Conservation (phyloP, 805 yeast species). For the Metschnikowia henanensis region DNA sequence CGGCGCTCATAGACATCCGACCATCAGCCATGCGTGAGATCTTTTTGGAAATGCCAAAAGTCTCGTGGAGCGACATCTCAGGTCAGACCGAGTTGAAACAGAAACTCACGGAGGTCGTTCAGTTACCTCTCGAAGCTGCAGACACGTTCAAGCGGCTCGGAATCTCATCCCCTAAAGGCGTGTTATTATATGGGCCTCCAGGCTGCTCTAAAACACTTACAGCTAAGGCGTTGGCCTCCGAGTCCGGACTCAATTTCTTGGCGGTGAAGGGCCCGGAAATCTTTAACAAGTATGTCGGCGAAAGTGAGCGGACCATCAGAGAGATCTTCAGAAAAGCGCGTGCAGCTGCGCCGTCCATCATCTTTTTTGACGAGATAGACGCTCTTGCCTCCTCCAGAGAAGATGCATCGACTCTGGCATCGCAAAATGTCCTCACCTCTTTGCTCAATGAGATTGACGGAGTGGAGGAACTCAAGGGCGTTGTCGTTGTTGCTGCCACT, state of each 20-base stretch:
- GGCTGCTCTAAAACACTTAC: slow-evolving; percentile 97
- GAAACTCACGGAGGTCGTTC: slow-evolving; percentile 86
- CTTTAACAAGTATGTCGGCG: slow-evolving; percentile 94
- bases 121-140: slow-evolving; percentile 82
- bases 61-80: slow-evolving; percentile 92
- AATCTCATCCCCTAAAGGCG: slow-evolving; percentile 89
- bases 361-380: slow-evolving; percentile 96
- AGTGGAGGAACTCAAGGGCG: slow-evolving; percentile 92
- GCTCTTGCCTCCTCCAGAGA: slow-evolving; percentile 83
- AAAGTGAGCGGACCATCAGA: slow-evolving; percentile 89
- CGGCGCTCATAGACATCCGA: slow-evolving; percentile 74
- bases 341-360: slow-evolving; percentile 90
- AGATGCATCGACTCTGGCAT: slow-evolving; percentile 60
- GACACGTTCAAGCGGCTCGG: slow-evolving; percentile 78
- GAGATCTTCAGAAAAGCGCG: slow-evolving; percentile 93
- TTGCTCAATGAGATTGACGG: slow-evolving; percentile 95
- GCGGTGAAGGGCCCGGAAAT: slow-evolving; percentile 96
- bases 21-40: slow-evolving; percentile 98
- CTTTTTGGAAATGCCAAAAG: slow-evolving; percentile 91
- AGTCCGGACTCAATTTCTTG: slow-evolving; percentile 93
- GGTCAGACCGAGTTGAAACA: slow-evolving; percentile 86
- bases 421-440: slow-evolving; percentile 86
- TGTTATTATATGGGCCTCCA: slow-evolving; percentile 94
- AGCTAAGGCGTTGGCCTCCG: slow-evolving; percentile 98
- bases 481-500: slow-evolving; percentile 93